These are phyloP conservation scores for Beauveria caledonica DNA, from an alignment of 2,329 filamentous ascomycete genomes.

Conservation along the genomic window DNA sequence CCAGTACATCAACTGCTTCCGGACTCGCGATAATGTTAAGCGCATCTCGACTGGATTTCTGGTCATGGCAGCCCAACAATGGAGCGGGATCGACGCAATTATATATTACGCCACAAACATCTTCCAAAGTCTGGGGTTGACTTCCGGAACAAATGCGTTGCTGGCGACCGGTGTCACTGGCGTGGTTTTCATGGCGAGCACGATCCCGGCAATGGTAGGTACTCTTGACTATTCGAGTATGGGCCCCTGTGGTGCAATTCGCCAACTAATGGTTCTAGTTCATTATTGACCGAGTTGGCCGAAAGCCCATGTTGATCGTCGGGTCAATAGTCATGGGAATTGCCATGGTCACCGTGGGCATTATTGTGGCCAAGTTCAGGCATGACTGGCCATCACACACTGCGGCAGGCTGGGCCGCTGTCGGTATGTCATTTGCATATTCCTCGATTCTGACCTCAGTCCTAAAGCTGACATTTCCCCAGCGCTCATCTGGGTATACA, in stretches of 20 bases:
- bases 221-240: neutral
- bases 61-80: slow-evolving; percentile 53
- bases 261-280: slow-evolving; percentile 4
- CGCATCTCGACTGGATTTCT: slow-evolving; percentile 56
- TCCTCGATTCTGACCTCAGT: neutral
- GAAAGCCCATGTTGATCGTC: slow-evolving; percentile 30
- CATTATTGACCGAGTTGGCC: slow-evolving; percentile 33
- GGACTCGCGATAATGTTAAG: slow-evolving; percentile 46
- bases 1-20: slow-evolving; percentile 29
- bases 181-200: slow-evolving; percentile 52
- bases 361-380: slow-evolving; percentile 31
- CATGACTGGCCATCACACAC: slow-evolving; percentile 28
- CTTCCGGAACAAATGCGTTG: slow-evolving; percentile 49
- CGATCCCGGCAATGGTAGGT: slow-evolving; percentile 23
- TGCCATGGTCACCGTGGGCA: slow-evolving; percentile 31
- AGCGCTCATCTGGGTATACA: slow-evolving; percentile 37
- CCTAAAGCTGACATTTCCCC: neutral
- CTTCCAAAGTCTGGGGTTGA: slow-evolving; percentile 56
- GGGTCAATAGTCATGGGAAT: slow-evolving; percentile 31
- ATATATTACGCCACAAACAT: slow-evolving; percentile 46
- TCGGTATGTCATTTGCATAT: slow-evolving; percentile 14
- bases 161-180: slow-evolving; percentile 65
- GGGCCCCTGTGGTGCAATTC: neutral
- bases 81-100: slow-evolving; percentile 29
- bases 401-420: slow-evolving; percentile 30